phyloP scores from a whole-genome alignment of 1,139 yeast species.

The Geotrichum macrosporum region DNA sequence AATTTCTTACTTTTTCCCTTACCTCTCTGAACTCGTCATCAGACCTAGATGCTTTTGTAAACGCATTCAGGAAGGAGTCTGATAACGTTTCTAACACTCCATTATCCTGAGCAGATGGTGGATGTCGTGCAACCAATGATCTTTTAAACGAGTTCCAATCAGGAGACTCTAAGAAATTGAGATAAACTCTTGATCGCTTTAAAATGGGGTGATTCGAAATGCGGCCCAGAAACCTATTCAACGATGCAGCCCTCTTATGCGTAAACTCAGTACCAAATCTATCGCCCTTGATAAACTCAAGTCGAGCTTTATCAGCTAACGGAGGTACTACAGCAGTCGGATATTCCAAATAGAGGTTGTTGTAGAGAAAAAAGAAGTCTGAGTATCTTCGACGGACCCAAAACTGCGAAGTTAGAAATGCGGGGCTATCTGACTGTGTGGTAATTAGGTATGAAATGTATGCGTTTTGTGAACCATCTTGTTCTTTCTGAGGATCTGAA shows the following conservation, averaged over 20 bases:
- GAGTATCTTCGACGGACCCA: conserved; percentile 73
- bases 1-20: conserved; percentile 71
- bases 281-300: conserved; percentile 94
- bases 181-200: conserved; percentile 65
- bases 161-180: conserved; percentile 69
- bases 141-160: conserved; percentile 83
- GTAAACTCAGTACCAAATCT: conserved; percentile 79
- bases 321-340: conserved; percentile 91
- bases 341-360: conserved; percentile 66
- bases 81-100: conserved; percentile 61
- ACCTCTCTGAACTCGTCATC: conserved; percentile 79
- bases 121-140: conserved; percentile 39
- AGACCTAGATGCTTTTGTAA: conserved; percentile 72
- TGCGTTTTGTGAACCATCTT: conserved; percentile 68
- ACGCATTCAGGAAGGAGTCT: conserved; percentile 87
- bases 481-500: conserved; percentile 72
- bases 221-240: conserved; percentile 70
- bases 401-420: conserved; percentile 44
- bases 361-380: conserved; percentile 75
- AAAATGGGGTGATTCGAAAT: conserved; percentile 69
- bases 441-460: conserved; percentile 76
- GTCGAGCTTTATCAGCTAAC: conserved; percentile 83
- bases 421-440: conserved; percentile 51
- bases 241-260: conserved; percentile 73
- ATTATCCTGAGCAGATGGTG: conserved; percentile 20